Percentiles rank a stretch among this genome's conserved stretches.
These are phyloP conservation scores for Sarcodon sp. DNA, from an alignment of 768 basidiomycete genomes.

Conservation along the genomic window DNA sequence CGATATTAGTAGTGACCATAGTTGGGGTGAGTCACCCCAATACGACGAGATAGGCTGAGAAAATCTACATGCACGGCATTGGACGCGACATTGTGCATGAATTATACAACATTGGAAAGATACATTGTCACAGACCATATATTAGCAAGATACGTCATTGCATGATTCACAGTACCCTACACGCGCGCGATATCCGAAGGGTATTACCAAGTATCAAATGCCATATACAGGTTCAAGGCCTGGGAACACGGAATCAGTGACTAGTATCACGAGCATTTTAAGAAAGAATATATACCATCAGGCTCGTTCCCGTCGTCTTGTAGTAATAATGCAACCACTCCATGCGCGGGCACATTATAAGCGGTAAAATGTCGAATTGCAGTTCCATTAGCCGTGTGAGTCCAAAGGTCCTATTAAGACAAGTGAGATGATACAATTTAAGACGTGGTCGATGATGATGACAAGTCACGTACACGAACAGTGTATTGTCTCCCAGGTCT, in stretches of 20 bases:
- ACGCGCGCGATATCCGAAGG: not conserved
- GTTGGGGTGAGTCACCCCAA: too few relatives aligned
- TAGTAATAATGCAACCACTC: conserved; percentile 53
- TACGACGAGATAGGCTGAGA: too few relatives aligned
- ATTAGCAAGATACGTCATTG: too few relatives aligned
- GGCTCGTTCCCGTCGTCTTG: conserved; percentile 61
- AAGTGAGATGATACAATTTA: not conserved
- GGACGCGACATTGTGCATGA: too few relatives aligned
- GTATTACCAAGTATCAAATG: not conserved
- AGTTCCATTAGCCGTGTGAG: conserved; percentile 59
- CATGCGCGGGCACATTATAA: conserved; percentile 48
- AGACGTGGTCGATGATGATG: not conserved
- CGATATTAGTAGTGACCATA: too few relatives aligned
- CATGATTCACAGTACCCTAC: not conserved
- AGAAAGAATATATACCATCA: conserved; percentile 21
- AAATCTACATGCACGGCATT: too few relatives aligned
- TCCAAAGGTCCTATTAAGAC: conserved; percentile 48
- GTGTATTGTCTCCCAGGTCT: conserved; percentile 51
- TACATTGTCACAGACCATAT: too few relatives aligned
- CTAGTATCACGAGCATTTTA: not conserved
- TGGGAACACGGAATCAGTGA: not conserved
- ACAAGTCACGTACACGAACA: conserved; percentile 35
- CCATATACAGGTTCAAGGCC: not conserved
- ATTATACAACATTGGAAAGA: too few relatives aligned
- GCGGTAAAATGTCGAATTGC: conserved; percentile 48